Evolutionary conservation across 1,284 basidiomycete genomes (phyloP).

Genomic region (Melampsora americana): DNA sequence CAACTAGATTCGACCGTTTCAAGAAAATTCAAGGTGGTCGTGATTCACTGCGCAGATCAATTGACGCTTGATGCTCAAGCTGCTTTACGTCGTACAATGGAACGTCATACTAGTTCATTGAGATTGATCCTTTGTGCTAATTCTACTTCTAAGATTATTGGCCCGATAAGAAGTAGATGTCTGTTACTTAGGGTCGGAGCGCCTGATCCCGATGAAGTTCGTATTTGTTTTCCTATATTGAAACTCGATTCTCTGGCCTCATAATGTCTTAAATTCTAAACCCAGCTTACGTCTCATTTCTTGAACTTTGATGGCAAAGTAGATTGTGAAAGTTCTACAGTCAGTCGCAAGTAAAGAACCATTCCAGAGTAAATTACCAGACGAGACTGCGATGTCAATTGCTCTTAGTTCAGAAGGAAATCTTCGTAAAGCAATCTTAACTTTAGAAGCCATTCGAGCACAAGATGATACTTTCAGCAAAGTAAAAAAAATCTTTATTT

Average conservation of each 20-base stretch:
- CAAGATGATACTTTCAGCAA: conserved; percentile 57
- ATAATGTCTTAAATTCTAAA: not conserved
- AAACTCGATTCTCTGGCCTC: not conserved
- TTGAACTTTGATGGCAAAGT: not conserved
- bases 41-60: conserved; percentile 96
- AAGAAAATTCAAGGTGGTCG: conserved; percentile 97
- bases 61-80: conserved; percentile 94
- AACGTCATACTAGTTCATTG: conserved; percentile 98
- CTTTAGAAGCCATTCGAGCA: conserved; percentile 93
- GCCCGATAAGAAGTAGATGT: conserved; percentile 93
- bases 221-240: not conserved
- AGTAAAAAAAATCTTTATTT: not conserved
- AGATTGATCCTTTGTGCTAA: conserved; percentile 97
- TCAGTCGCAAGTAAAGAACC: conserved; percentile 78
- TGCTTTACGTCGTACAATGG: conserved; percentile 94
- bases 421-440: conserved; percentile 86
- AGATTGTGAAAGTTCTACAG: conserved; percentile 74
- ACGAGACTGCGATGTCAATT: conserved; percentile 70
- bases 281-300: not conserved
- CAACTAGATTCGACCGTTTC: conserved; percentile 94
- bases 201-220: conserved; percentile 66
- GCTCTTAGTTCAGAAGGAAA: conserved; percentile 80
- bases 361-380: conserved; percentile 68
- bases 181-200: conserved; percentile 89
- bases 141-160: conserved; percentile 92